phyloP scores from a whole-genome alignment of 2,329 filamentous ascomycete species.

The Colletotrichum horii region DNA sequence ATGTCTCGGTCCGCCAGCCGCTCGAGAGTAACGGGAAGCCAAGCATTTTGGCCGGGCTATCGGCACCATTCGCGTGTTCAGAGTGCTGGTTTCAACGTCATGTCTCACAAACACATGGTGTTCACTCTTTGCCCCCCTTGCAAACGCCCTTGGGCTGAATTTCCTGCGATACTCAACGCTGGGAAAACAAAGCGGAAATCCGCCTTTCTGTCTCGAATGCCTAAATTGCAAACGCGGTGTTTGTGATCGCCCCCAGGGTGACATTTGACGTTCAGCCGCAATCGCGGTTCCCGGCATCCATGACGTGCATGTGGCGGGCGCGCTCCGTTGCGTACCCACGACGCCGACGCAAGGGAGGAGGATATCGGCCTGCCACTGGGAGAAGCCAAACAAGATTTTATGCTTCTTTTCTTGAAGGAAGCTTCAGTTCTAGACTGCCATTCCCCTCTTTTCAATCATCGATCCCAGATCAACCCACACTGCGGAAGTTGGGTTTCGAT shows the following conservation, averaged over 20 bases:
- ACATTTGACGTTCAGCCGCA: not conserved
- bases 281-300: not conserved
- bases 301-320: constrained; percentile 1
- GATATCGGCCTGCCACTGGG: not conserved
- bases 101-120: not conserved
- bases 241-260: not conserved
- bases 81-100: constrained; percentile 8
- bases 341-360: not conserved
- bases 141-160: not conserved
- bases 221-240: not conserved
- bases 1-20: not conserved
- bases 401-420: not conserved
- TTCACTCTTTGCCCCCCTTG: not conserved
- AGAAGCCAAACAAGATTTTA: not conserved
- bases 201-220: not conserved
- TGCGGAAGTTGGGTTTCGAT: not conserved
- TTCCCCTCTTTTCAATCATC: not conserved
- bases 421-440: not conserved
- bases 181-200: not conserved
- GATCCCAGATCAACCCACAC: not conserved
- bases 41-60: not conserved
- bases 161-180: not conserved
- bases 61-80: not conserved
- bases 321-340: not conserved
- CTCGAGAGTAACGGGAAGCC: not conserved